Base-by-base conservation (phyloP, 768 basidiomycete genomes). In the Auriscalpium vulgare region DNA sequence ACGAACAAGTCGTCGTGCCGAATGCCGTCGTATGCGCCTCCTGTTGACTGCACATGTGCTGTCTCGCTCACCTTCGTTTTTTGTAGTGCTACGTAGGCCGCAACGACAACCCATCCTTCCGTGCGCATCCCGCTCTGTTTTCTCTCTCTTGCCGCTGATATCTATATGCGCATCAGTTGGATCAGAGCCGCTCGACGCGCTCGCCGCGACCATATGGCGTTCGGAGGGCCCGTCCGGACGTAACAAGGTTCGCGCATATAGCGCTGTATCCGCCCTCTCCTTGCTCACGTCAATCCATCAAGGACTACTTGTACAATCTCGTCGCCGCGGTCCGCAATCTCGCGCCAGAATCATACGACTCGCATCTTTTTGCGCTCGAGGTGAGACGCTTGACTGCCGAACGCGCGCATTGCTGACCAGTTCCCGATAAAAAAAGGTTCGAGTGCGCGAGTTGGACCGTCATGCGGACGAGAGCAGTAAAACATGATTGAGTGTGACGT, bases 241-340 rank as follows among this genome's bases (percentile, higher is more conserved):
- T 2, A 98, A 98, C 74, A 95, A 93, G 75, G 93, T 88, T 55
- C 13, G 10, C 11, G 21, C 40, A 14, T 23, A 19, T 3, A 37
- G 37, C 37, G 34, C 16, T 40, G 10, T 9, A 8, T 4, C 10
- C 29, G 23, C 34, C 54, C 36, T 19, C 34, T n/a, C n/a, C n/a
- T 19, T 17, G 10, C 23, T 21, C 8, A 17, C 48, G 37, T 16
- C 45, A 11, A 13, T 16, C 45, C n/a, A 23, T 53, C 10, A 6
- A 95, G 91, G 93, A 97, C 37, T 97, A 97, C 65, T 74, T 97
- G 2, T 95, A 86, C 66, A 75, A 81, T 10, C 82, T 97, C 1
- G 85, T 83, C 0, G 75, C 80, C 16, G 81, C 89, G 0, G 80
- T 97, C 0, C 77, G 84, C n/a, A 69, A 79, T 11, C 80, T 97